Evolutionary conservation across 345 rosid genomes (phyloP), one percentile per base, ranked within the genome.

Genomic region (Populus tremula): DNA sequence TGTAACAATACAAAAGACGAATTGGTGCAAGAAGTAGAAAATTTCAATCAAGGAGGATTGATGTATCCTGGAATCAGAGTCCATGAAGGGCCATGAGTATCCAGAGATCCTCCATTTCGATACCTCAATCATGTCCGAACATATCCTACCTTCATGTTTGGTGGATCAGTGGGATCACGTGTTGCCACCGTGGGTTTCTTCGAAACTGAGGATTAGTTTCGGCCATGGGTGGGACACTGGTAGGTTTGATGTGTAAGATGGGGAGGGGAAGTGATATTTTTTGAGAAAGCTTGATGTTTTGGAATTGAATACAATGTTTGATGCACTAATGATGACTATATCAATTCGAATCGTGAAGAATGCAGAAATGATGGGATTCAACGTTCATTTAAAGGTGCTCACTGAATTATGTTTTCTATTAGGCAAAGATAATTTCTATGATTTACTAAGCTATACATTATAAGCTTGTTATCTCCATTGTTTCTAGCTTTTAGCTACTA

Each of bases 1-100:
- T 91, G 99, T 71, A 92, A 92, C 88, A 87, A 82, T 76, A 93
- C 98, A 50, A 92, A 88, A 82, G 99, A 96, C 53, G 99, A 96
- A 80, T 82, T 94, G 76, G 80, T 93, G 72, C 87, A 87, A 85
- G 98, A 93, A 81, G 94, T 89, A 67, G 94, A 87, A 63, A 87
- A 87, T 63, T 89, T 92, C 62, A 92, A 85, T 81, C 87, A 80
- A 88, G 92, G 68, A 87, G 77, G 82, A 76, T 71, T 3, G 84
- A 81, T 62, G 39, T 79, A 67, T 54, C 85, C 85, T 78, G 69
- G 86, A 81, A 74, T 76, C 78, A 23, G 84, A 77, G 47, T 75
- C 70, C 17, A 47, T 50, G 1, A 83, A 86, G 86, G 91, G 83
- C 66, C 85, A 83, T 18, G 88, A 88, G 86, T 77, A 56, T 64